Percentiles rank a stretch among this genome's conserved stretches.
Evolutionary conservation across 2,329 filamentous ascomycete species (phyloP).

Genomic region (Penicillium frequentans): DNA sequence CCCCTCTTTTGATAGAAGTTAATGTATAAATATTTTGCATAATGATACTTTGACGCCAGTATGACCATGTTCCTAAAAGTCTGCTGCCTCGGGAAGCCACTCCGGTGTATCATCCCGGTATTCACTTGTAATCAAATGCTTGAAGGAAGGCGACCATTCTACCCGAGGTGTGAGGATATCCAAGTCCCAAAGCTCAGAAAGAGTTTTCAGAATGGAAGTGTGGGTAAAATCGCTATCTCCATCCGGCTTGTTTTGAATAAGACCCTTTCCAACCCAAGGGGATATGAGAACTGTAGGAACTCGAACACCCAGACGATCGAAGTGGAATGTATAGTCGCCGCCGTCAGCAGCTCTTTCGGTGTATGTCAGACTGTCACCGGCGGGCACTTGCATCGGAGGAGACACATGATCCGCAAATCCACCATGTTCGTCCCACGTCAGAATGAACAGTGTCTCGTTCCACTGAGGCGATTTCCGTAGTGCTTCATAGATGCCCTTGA

Average conservation of each 20-base stretch:
- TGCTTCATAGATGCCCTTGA: slow-evolving; percentile 50
- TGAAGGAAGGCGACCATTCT: slow-evolving; percentile 40
- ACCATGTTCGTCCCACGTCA: slow-evolving; percentile 51
- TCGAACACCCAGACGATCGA: slow-evolving; percentile 33
- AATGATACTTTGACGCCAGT: neutral
- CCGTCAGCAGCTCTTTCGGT: slow-evolving; percentile 31
- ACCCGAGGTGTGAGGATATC: slow-evolving; percentile 41
- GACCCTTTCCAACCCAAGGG: slow-evolving; percentile 44
- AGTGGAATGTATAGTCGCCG: slow-evolving; percentile 30
- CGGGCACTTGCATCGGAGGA: slow-evolving; percentile 41
- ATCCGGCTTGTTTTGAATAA: slow-evolving; percentile 42
- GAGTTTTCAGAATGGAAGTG: slow-evolving; percentile 45
- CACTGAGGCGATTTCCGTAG: slow-evolving; percentile 47
- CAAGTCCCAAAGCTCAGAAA: slow-evolving; percentile 46
- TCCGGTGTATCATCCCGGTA: slow-evolving; percentile 29
- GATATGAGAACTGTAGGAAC: slow-evolving; percentile 34
- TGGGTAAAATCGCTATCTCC: slow-evolving; percentile 45
- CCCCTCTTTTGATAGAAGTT: neutral
- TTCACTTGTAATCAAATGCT: slow-evolving; percentile 26
- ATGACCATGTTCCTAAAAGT: slow-evolving; percentile 17
- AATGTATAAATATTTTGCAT: neutral
- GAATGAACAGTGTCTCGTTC: slow-evolving; percentile 49
- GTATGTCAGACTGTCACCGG: slow-evolving; percentile 39
- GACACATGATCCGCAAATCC: slow-evolving; percentile 51
- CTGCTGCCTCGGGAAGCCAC: slow-evolving; percentile 23